Percentiles rank a stretch among this genome's conserved stretches.
phyloP scores from a whole-genome alignment of 306 rosid species.

The Lithocarpus polystachyus region DNA sequence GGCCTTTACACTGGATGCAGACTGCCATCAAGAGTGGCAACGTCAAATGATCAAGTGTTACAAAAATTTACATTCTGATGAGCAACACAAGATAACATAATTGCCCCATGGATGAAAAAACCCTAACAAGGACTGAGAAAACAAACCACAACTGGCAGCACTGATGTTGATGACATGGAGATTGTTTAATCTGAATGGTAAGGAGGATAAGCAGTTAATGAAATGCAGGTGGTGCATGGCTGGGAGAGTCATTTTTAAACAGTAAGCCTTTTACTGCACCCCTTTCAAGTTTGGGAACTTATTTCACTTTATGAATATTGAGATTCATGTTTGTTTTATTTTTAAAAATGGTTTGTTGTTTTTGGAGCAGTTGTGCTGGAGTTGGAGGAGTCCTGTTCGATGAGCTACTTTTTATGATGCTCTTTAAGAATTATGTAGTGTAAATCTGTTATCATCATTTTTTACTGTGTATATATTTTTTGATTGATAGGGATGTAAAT shows the following conservation, averaged over 20 bases:
- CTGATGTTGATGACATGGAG: conserved; percentile 17
- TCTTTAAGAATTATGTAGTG: conserved; percentile 31
- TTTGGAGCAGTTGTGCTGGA: conserved; percentile 37
- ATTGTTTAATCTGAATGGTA: not conserved
- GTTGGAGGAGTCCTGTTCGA: conserved; percentile 19
- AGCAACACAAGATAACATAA: conserved; percentile 9
- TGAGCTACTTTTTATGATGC: conserved; percentile 18
- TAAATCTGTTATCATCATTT: conserved; percentile 11
- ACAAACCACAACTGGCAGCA: conserved; percentile 10
- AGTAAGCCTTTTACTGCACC: conserved; percentile 14
- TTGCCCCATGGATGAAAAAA: conserved; percentile 15
- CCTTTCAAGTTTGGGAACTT: conserved; percentile 3
- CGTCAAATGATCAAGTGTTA: conserved; percentile 23
- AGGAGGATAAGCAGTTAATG: not conserved
- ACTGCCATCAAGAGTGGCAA: conserved; percentile 45
- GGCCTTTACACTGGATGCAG: conserved; percentile 39
- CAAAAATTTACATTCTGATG: not conserved
- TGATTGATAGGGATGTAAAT: conserved; percentile 42
- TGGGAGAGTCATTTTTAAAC: conserved; percentile 11
- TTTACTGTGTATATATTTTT: conserved; percentile 7
- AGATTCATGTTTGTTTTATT: not conserved
- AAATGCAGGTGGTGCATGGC: conserved; percentile 12
- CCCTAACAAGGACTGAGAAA: conserved; percentile 15
- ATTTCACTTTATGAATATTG: conserved; percentile 2
- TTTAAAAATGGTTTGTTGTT: conserved; percentile 6